Evolutionary conservation across 1,284 basidiomycete genomes (phyloP), one percentile per base, ranked within the genome.

Genomic region (Ganoderma meredithae): DNA sequence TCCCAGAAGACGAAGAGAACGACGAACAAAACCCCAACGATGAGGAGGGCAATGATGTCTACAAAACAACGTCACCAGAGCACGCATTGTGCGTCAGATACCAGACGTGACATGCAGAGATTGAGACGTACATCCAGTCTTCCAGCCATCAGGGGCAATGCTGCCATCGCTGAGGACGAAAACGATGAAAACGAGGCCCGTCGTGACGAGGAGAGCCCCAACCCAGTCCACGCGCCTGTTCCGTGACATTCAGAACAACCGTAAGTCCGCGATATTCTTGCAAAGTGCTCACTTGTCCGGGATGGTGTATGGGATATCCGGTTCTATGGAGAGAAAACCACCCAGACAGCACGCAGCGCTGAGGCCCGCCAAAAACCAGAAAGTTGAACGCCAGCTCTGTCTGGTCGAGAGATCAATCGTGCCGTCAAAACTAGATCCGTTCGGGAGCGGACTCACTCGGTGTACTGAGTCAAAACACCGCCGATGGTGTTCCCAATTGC

Each of bases 141-240:
- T 82, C 94, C 94, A 97, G n/a, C 89, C 86, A 15, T 90, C 71
- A 0, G 90, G 85, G 0, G 92, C 93, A 9, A 86, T 81, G 60
- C 88, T 85, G 1, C 92, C 95, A 74, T 95, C 89, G 55, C 90
- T 90, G 1, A 97, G 85, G 0, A 91, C 88, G 75, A 96, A 97
- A 13, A 93, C 86, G 70, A 97, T 84, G 2, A 97, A 82, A 0
- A 94, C 89, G 15, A 97, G 82, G 0, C 93, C 95, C 0, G 84
- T 77, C 0, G 94, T 95, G 56, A 95, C 84, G 41, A 96, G 79
- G n/a, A 88, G 81, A 0, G 92, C 92, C 5, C 96, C 96, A 25
- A 94, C 75, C 93, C 94, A 96, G 76, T 98, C 95, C 0, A 97
- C 83, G 0, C 92, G 84, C 33, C 80, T 81, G 72, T 12, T 13